These are phyloP conservation scores for Trichoderma koningii DNA, from an alignment of 2,329 filamentous ascomycete species.

Conservation along the genomic window DNA sequence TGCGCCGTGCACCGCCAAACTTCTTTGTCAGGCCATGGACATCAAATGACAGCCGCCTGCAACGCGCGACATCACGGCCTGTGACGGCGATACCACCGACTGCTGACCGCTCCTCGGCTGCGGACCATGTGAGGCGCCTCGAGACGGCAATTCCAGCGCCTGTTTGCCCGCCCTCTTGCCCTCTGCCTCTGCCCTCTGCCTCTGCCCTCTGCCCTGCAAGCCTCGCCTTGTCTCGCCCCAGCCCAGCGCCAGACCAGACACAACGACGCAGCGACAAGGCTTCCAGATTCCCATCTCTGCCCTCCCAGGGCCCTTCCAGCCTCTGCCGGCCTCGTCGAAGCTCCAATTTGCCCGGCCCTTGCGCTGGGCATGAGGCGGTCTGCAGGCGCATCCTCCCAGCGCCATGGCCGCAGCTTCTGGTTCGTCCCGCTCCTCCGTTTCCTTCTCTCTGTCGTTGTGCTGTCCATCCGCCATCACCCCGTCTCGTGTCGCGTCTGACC, in stretches of 20 bases:
- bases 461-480: constrained; percentile 5
- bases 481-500: constrained; percentile 29
- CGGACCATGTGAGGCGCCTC: constrained; percentile 26
- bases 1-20: constrained; percentile 27
- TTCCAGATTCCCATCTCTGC: neutral
- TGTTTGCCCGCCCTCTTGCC: constrained; percentile 16
- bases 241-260: neutral
- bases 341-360: constrained; percentile 23
- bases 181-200: neutral
- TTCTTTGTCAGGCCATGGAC: constrained; percentile 22
- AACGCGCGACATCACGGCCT: constrained; percentile 18
- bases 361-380: constrained; percentile 30
- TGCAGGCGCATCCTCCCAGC: constrained; percentile 29
- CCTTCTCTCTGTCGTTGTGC: neutral
- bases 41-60: constrained; percentile 14
- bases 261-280: neutral
- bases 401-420: constrained; percentile 37
- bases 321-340: neutral
- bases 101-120: constrained; percentile 11
- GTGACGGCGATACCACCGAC: constrained; percentile 11
- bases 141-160: constrained; percentile 18
- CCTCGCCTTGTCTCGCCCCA: neutral
- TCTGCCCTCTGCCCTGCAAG: neutral
- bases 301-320: neutral
- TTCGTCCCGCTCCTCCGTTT: constrained; percentile 30